Conservation (phyloP, 2,329 filamentous ascomycete species). For the Penicillium capsulatum region DNA sequence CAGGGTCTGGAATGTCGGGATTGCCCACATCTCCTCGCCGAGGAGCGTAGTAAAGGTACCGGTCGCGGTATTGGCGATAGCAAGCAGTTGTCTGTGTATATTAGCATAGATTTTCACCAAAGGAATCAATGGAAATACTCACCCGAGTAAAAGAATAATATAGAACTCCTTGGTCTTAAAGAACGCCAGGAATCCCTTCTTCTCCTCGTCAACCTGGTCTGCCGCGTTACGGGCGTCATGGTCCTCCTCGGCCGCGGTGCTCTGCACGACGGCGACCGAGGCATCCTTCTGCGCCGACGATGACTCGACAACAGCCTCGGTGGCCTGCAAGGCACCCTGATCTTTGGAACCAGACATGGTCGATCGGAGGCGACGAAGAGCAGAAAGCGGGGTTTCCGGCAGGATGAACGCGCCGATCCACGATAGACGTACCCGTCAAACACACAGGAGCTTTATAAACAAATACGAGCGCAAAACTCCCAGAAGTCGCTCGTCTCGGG, state of each 20-base stretch:
- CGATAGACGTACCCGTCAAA: too few species aligned
- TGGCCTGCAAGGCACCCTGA: conserved; percentile 22
- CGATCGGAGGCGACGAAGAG: conserved; percentile 4
- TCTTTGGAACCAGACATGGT: conserved; percentile 30
- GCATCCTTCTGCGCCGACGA: conserved; percentile 18
- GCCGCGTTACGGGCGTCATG: conserved; percentile 21
- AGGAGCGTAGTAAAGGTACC: conserved; percentile 87
- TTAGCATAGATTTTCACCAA: conserved; percentile 11
- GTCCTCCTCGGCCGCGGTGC: conserved; percentile 12
- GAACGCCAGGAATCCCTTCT: conserved; percentile 61
- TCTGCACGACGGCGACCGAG: conserved; percentile 14
- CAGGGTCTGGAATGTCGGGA: conserved; percentile 91
- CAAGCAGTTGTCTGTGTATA: conserved; percentile 63
- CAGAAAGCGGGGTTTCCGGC: conserved; percentile 14
- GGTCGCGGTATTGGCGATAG: conserved; percentile 85
- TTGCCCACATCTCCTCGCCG: conserved; percentile 62
- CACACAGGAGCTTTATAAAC: conserved; percentile 50
- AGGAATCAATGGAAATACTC: conserved; percentile 25
- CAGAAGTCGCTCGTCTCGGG: conserved; percentile 51
- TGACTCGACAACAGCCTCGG: conserved; percentile 4
- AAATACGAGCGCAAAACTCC: conserved; percentile 54
- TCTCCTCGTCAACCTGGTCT: conserved; percentile 40
- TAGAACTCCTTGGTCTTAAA: conserved; percentile 83
- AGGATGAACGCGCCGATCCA: conserved; percentile 8
- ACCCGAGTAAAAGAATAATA: conserved; percentile 72